A percentile compares a stretch with the other conserved stretches of the same genome.
Evolutionary conservation across 768 basidiomycete species (phyloP).

Genomic region (Phylloporus rhodoxanthus): DNA sequence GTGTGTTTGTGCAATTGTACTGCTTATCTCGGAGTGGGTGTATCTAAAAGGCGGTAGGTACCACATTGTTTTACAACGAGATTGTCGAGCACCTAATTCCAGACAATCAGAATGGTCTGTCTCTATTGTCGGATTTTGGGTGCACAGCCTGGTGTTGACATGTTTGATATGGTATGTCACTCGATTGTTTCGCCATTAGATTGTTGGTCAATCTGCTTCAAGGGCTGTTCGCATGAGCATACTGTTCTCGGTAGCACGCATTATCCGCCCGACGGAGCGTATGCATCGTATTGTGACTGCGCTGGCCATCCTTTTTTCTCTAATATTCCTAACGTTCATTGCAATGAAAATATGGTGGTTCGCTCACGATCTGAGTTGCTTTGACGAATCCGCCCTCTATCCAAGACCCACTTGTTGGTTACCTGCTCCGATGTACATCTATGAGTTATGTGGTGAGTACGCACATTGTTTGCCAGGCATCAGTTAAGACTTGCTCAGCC

Average conservation of each 20-base stretch:
- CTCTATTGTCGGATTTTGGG: constrained; percentile 13
- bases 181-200: background rate
- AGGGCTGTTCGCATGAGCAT: constrained; percentile 23
- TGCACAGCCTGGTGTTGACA: constrained; percentile 1
- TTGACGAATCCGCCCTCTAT: constrained; percentile 1
- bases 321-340: constrained; percentile 6
- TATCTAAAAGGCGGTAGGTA: constrained; percentile 16
- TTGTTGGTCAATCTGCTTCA: background rate
- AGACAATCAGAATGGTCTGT: constrained; percentile 3
- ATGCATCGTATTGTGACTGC: constrained; percentile 7
- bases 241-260: constrained; percentile 18
- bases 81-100: background rate
- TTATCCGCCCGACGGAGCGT: constrained; percentile 9
- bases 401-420: background rate
- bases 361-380: constrained; percentile 5
- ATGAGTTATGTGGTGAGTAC: constrained; percentile 15
- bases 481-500: constrained; percentile 9
- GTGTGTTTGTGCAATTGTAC: constrained; percentile 1
- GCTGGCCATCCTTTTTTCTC: constrained; percentile 6
- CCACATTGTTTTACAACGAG: background rate
- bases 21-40: constrained; percentile 10
- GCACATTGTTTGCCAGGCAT: background rate
- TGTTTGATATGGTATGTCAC: constrained; percentile 15
- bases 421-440: constrained; percentile 4
- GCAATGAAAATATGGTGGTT: constrained; percentile 11